Percentiles rank a stretch among this genome's conserved stretches.
phyloP scores from a whole-genome alignment of 805 yeast species.

The Hanseniaspora lachancei region DNA sequence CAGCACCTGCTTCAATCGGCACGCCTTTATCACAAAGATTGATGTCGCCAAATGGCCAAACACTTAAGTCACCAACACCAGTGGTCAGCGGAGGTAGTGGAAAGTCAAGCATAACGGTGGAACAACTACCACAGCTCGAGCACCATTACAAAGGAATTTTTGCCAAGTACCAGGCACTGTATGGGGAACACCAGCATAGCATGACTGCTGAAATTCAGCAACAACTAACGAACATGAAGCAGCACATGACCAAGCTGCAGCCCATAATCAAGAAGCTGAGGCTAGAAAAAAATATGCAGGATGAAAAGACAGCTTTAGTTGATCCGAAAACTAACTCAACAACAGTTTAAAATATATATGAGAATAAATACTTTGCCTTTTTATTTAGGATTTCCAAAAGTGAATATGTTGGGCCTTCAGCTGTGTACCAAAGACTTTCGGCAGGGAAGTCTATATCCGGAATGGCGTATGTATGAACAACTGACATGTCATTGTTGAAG shows the following conservation, averaged over 20 bases:
- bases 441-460: not conserved
- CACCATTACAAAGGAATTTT: slow-evolving; percentile 6
- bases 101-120: not conserved
- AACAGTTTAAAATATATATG: not conserved
- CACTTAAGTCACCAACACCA: not conserved
- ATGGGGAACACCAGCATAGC: slow-evolving; percentile 3
- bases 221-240: slow-evolving; percentile 6
- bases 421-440: not conserved
- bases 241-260: slow-evolving; percentile 7
- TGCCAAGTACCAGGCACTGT: slow-evolving; percentile 3
- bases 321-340: not conserved
- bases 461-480: not conserved
- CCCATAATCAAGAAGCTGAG: slow-evolving; percentile 6
- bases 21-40: not conserved
- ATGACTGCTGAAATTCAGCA: not conserved
- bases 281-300: not conserved
- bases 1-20: not conserved
- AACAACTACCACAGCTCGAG: slow-evolving; percentile 9
- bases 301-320: not conserved
- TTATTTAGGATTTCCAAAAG: not conserved
- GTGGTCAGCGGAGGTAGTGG: not conserved
- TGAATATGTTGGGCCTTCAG: not conserved
- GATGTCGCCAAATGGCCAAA: not conserved
- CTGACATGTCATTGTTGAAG: not conserved
- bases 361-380: not conserved